Base-by-base conservation (phyloP, 192 early-diverging fungal species). In the Nowakowskiella sp. region DNA sequence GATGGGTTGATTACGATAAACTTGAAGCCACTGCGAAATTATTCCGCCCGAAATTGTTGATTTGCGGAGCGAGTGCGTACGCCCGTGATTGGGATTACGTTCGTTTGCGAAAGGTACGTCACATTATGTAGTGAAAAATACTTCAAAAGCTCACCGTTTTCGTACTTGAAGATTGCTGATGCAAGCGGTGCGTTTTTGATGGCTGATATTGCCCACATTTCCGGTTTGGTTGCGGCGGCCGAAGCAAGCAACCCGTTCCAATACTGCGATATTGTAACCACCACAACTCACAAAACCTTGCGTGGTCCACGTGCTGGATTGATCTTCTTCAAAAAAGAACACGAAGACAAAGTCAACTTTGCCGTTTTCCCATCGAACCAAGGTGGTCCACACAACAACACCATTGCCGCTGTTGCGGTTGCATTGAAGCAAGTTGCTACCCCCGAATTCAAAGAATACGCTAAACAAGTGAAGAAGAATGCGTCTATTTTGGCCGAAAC, bases 321-420 rank as follows among this genome's bases (percentile, higher is more conserved):
- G 44, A 92, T 99, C 73, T 99, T 99, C 80, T 99, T 90, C 90
- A 86, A 86, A 66, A 76, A 85, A 53, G 88, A 91, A 63, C 83
- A 97, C 25, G 97, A 99, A 80, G 72, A 71, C 56, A 88, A 85
- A 52, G 87, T 97, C 63, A 97, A 99, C 85, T 89, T 90, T 78
- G 92, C 97, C 5, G 97, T 99, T 42, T 99, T 99, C 85, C 97
- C 97, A 44, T 90, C 89, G 58, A 91, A 89, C 82, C 97, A 99
- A 80, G 97, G 97, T 65, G 97, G 97, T 42, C 97, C 97, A 28
- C 97, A 99, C 85, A 99, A 99, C 86, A 97, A 99, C 87, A 95
- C 94, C 51, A 99, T 99, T 76, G 94, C 94, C 25, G 97, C 80
- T 28, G 77, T 99, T 32, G 97, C 97, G 45, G 94, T 99, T 48